phyloP scores from a whole-genome alignment of 441 rosid species.

The Isatis lusitanica region DNA sequence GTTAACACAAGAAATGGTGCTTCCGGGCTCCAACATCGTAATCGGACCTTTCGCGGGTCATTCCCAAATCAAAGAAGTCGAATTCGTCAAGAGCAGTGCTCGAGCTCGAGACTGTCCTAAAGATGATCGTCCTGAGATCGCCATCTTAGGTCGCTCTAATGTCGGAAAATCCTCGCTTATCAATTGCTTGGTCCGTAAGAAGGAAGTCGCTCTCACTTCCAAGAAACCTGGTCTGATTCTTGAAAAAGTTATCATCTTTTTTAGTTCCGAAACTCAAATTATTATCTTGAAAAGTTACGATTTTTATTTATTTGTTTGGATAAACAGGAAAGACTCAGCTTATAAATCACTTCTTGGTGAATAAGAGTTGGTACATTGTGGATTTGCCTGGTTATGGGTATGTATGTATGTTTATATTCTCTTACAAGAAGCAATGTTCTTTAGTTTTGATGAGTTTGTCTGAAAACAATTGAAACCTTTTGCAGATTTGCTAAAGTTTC shows the following conservation, averaged over 20 bases:
- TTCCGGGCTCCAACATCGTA: constrained; percentile 82
- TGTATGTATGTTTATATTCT: constrained; percentile 14
- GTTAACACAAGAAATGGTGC: constrained; percentile 57
- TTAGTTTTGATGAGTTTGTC: neutral
- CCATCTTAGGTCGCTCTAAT: constrained; percentile 83
- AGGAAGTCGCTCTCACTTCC: constrained; percentile 90
- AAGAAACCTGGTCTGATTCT: constrained; percentile 72
- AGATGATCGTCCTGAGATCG: constrained; percentile 80
- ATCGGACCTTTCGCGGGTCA: constrained; percentile 87
- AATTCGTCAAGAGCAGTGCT: constrained; percentile 81
- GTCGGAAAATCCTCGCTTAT: constrained; percentile 94
- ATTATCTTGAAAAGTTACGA: neutral
- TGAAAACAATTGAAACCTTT: neutral
- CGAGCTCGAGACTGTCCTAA: constrained; percentile 86
- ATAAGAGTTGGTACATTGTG: constrained; percentile 87
- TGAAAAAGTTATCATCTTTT: neutral
- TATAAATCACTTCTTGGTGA: constrained; percentile 88
- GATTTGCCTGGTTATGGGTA: constrained; percentile 98
- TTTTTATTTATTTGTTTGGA: neutral
- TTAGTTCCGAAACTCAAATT: neutral
- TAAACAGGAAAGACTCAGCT: constrained; percentile 88
- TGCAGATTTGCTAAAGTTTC: constrained; percentile 84
- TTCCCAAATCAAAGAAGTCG: constrained; percentile 80
- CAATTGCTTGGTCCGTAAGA: constrained; percentile 74
- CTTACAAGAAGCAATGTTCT: neutral